Evolutionary conservation across 805 yeast genomes (phyloP), one percentile per base, ranked within the genome.

Genomic region (Saccharomycopsis oosterbeekiorum): DNA sequence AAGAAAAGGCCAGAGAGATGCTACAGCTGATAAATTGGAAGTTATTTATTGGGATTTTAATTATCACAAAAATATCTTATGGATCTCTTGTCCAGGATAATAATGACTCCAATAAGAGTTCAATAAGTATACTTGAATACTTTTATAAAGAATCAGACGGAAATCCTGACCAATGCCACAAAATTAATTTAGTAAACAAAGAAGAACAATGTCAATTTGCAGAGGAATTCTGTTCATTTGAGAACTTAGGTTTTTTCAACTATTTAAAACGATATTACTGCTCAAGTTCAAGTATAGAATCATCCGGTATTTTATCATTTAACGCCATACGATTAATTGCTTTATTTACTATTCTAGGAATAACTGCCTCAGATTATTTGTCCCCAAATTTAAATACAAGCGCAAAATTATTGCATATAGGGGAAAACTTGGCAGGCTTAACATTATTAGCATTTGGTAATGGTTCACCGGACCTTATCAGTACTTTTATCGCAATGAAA

Each of bases 401-500:
- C 15, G 84, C 97, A 0, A 75, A 76, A 14, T 70, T 79, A 15
- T 72, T 90, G 10, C 79, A 82, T 9, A 72, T 93, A 58, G 82
- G 92, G 17, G 94, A 89, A 63, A 83, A 88, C 62, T 73, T 92
- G 19, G 84, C 94, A 12, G 98, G 98, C 0, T 79, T 93, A 65
- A 92, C 97, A 0, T 74, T 93, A 24, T 75, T 94, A 59, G 96
- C 98, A 0, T 78, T 93, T 63, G 98, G 97, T 0, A 93, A 93
- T 72, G 96, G 97, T 2, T 80, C 96, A 0, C 97, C 97, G 0
- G 99, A 93, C 71, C 83, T 93, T 2, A 80, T 91, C 42, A 82
- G 93, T 56, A 90, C 97, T 0, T 89, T 84, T 70, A 84, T 86
- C 57, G 96, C 97, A 2, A 81, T 94, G 83, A 78, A 79, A 12